Conservation (phyloP, 805 yeast genomes). For the Kuraishia molischiana region DNA sequence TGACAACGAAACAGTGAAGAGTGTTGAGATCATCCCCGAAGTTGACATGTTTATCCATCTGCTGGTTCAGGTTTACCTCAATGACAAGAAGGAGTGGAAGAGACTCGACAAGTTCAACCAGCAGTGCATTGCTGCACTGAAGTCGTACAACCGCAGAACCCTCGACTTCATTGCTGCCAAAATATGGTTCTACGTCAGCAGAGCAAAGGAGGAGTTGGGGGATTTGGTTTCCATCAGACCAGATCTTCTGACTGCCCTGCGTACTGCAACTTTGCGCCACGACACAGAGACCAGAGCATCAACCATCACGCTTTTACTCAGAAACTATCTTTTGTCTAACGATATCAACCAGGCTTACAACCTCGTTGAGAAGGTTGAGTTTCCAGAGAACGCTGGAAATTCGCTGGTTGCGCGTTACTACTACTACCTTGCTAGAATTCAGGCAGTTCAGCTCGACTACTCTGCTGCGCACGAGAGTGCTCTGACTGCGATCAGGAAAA, state of each 20-base stretch:
- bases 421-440: constrained; percentile 84
- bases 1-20: constrained; percentile 10
- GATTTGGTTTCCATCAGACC: constrained; percentile 55
- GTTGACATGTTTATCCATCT: constrained; percentile 72
- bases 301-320: constrained; percentile 72
- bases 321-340: constrained; percentile 69
- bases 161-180: constrained; percentile 83
- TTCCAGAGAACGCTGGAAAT: constrained; percentile 78
- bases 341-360: constrained; percentile 84
- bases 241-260: constrained; percentile 59
- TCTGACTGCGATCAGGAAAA: constrained; percentile 91
- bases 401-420: constrained; percentile 87
- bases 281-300: constrained; percentile 89
- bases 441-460: constrained; percentile 87
- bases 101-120: constrained; percentile 45
- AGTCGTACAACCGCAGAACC: constrained; percentile 66
- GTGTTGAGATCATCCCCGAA: constrained; percentile 55
- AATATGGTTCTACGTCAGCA: constrained; percentile 83
- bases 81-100: constrained; percentile 46
- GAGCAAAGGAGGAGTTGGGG: constrained; percentile 59
- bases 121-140: constrained; percentile 41
- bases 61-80: constrained; percentile 64
- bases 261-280: constrained; percentile 86
- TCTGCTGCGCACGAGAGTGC: constrained; percentile 83
- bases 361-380: constrained; percentile 79